Conservation (phyloP, 495 filamentous ascomycete species). For the Lindgomyces ingoldianus region DNA sequence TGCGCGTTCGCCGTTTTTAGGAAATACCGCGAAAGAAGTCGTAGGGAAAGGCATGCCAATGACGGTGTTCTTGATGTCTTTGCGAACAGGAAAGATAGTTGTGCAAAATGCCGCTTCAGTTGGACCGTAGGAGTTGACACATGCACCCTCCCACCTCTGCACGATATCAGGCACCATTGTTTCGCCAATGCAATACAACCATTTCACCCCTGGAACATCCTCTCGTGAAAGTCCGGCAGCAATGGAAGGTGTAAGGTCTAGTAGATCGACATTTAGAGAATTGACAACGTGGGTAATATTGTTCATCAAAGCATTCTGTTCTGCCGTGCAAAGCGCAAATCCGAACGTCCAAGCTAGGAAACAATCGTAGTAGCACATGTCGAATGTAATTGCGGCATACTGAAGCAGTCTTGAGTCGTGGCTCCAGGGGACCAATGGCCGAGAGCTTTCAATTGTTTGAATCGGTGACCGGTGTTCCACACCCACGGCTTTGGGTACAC, state of each 20-base stretch:
- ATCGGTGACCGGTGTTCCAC: constrained; percentile 46
- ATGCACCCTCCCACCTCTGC: constrained; percentile 30
- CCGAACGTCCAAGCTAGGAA: constrained; percentile 51
- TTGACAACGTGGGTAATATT: constrained; percentile 41
- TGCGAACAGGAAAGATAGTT: constrained; percentile 27
- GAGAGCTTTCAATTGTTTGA: constrained; percentile 45
- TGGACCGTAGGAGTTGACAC: constrained; percentile 41
- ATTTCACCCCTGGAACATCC: constrained; percentile 43
- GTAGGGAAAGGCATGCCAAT: constrained; percentile 38
- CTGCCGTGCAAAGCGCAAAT: constrained; percentile 47
- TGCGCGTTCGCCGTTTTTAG: constrained; percentile 10
- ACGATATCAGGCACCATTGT: constrained; percentile 29
- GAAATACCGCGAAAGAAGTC: constrained; percentile 35
- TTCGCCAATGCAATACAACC: constrained; percentile 48
- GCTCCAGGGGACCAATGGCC: constrained; percentile 43
- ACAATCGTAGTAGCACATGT: constrained; percentile 52
- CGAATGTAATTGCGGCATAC: constrained; percentile 50
- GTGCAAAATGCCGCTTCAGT: constrained; percentile 40
- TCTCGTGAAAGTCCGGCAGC: constrained; percentile 38
- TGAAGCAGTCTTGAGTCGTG: constrained; percentile 42
- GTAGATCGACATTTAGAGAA: constrained; percentile 38
- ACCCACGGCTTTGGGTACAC: constrained; percentile 47
- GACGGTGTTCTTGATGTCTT: constrained; percentile 23
- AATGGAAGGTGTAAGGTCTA: constrained; percentile 51
- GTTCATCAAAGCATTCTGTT: constrained; percentile 39